Evolutionary conservation across 1,284 basidiomycete species (phyloP).

Genomic region (Heliocybe sulcata): DNA sequence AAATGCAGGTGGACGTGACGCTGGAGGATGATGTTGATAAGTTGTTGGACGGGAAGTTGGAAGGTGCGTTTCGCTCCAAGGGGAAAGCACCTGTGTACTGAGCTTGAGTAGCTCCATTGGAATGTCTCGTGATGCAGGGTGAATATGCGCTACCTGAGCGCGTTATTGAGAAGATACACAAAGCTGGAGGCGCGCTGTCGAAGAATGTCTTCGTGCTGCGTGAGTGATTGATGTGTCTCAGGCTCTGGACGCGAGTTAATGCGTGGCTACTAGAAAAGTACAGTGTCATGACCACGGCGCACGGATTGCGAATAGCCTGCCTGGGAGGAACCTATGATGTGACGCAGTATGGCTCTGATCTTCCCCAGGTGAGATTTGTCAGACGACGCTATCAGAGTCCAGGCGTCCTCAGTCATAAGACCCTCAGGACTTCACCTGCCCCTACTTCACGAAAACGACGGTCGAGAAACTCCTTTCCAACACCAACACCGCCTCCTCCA

Average conservation of each 20-base stretch:
- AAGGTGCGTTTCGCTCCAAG: slow-evolving; percentile 35
- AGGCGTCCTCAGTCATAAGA: background rate
- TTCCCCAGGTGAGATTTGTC: slow-evolving; percentile 45
- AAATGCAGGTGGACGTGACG: slow-evolving; percentile 29
- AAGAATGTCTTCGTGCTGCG: slow-evolving; percentile 82
- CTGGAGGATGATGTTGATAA: slow-evolving; percentile 44
- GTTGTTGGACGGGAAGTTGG: slow-evolving; percentile 58
- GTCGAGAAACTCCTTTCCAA: slow-evolving; percentile 68
- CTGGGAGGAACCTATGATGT: slow-evolving; percentile 74
- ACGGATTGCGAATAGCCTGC: slow-evolving; percentile 82
- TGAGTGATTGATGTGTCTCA: slow-evolving; percentile 28
- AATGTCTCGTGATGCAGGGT: slow-evolving; percentile 92
- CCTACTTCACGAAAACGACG: slow-evolving; percentile 64
- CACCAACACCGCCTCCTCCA: slow-evolving; percentile 38
- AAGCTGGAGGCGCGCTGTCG: slow-evolving; percentile 72
- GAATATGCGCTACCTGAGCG: slow-evolving; percentile 62
- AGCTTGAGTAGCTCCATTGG: slow-evolving; percentile 61
- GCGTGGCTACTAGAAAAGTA: slow-evolving; percentile 63
- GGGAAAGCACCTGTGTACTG: background rate
- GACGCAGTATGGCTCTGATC: slow-evolving; percentile 49
- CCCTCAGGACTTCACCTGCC: slow-evolving; percentile 61
- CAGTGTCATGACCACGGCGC: slow-evolving; percentile 72
- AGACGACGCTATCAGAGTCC: background rate
- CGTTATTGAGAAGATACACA: slow-evolving; percentile 68
- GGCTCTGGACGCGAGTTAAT: background rate